Base-by-base conservation (phyloP, 305 asterid genomes). In the Rubia peregrina region DNA sequence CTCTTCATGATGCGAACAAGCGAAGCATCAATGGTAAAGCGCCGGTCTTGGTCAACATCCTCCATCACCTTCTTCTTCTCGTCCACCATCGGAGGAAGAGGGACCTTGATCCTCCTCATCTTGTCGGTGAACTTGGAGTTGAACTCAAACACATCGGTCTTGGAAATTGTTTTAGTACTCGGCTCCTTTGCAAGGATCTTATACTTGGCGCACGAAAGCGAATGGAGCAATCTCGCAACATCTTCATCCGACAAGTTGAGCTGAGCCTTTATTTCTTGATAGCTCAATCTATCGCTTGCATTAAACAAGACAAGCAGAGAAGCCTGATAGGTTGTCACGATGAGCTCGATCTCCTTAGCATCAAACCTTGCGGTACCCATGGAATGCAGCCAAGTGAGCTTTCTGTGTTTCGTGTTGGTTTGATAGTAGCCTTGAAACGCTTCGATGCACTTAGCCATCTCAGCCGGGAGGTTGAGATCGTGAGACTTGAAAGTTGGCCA, bases 401-500 rank as follows among this genome's bases (percentile, higher is more conserved):
- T 94, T 66, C 96, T 83, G 80, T 91, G 98, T 88, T 91, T 94
- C 48, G 98, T 94, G 82, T 90, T 86, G 67, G 96, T 94, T 76
- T 91, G 96, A 80, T 91, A 94, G 83, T 87, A 90, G 75, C 90
- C 95, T 78, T 83, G 82, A 80, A 90, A 94, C n/a, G 87, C 95
- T 80, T 94, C 98, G 26, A 90, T 92, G 3, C 99, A 91, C 81
- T 85, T 90, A 78, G 90, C 99, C 99, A 94, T 91, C 87, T 94
- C 98, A 7, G 87, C 84, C 2, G 99, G 97, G 71, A 94, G 97
- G 84, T 85, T 91, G 73, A 94, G 95, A 80, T 94, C 98, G 59
- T 80, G 86, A 64, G 95, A 86, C 83, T 94, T 94, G 85, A 91
- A 94, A 77, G 95, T 90, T 60, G 99, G 99, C 99, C 98, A 94